These are phyloP conservation scores for Nothopassalora personata DNA, from an alignment of 2,329 filamentous ascomycete species.

Conservation along the genomic window DNA sequence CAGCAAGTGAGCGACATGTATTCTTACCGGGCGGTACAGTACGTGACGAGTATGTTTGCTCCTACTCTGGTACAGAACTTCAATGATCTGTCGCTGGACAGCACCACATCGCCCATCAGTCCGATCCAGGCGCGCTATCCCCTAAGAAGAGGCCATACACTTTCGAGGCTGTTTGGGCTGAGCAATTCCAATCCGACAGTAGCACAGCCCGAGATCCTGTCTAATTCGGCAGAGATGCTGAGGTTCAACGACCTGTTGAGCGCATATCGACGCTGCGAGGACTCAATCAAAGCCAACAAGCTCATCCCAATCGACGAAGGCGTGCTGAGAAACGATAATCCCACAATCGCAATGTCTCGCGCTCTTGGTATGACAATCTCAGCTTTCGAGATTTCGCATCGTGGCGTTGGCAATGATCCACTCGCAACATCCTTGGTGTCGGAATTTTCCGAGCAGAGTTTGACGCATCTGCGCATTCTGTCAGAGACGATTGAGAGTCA, in stretches of 20 bases:
- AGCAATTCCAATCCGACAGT: constrained; percentile 2
- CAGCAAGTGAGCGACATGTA: constrained; percentile 26
- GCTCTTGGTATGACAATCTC: constrained; percentile 79
- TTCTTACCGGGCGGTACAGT: constrained; percentile 21
- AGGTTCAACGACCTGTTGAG: constrained; percentile 39
- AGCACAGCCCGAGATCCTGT: not conserved
- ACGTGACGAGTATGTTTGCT: constrained; percentile 27
- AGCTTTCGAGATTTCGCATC: constrained; percentile 84
- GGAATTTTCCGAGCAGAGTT: constrained; percentile 73
- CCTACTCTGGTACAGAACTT: constrained; percentile 28
- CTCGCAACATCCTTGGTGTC: constrained; percentile 67
- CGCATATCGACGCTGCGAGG: constrained; percentile 53
- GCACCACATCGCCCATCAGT: constrained; percentile 16
- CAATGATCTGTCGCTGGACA: constrained; percentile 24
- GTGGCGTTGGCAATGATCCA: constrained; percentile 66
- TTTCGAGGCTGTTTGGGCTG: constrained; percentile 16
- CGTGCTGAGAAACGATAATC: constrained; percentile 7
- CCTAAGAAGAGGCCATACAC: constrained; percentile 9
- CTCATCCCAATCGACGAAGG: constrained; percentile 28
- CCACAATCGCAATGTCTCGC: constrained; percentile 25
- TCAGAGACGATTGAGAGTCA: constrained; percentile 86
- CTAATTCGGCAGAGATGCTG: constrained; percentile 9
- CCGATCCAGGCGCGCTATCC: constrained; percentile 12
- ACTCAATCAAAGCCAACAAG: constrained; percentile 50
- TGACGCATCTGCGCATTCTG: constrained; percentile 83